These are phyloP conservation scores for Yamadazyma membranifaciens DNA, from an alignment of 1,139 yeast genomes.

Conservation along the genomic window DNA sequence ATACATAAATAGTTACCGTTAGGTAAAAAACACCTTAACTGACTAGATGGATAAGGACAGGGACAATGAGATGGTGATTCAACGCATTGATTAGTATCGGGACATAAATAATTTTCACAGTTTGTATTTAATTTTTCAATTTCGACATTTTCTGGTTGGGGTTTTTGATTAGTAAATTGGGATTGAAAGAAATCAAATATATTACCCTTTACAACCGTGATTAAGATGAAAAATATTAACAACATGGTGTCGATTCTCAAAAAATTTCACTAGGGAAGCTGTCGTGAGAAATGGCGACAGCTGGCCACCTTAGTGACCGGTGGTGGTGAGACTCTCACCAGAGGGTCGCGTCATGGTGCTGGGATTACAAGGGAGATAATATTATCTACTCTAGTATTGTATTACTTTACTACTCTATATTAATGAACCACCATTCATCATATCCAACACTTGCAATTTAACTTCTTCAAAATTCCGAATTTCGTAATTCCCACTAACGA, in stretches of 20 bases:
- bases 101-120: slow-evolving; percentile 77
- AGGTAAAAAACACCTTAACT: slow-evolving; percentile 76
- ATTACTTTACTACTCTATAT: too few relatives aligned
- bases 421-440: neutral
- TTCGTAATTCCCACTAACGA: slow-evolving; percentile 77
- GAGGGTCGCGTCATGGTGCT: too few relatives aligned
- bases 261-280: neutral
- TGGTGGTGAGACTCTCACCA: too few relatives aligned
- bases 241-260: neutral
- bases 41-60: slow-evolving; percentile 85
- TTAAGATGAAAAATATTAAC: slow-evolving; percentile 1
- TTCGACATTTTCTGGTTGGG: slow-evolving; percentile 22
- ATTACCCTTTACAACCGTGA: slow-evolving; percentile 11
- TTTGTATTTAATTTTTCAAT: slow-evolving; percentile 30
- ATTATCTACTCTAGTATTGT: too few relatives aligned
- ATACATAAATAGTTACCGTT: slow-evolving; percentile 71
- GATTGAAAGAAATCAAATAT: slow-evolving; percentile 29
- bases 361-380: too few relatives aligned
- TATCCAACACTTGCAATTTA: slow-evolving; percentile 43
- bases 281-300: neutral
- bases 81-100: slow-evolving; percentile 80
- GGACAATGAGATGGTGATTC: slow-evolving; percentile 72
- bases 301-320: too few relatives aligned
- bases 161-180: slow-evolving; percentile 19
- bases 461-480: slow-evolving; percentile 75